Percentiles rank a stretch among this genome's conserved stretches.
Conservation (phyloP, 768 basidiomycete species). For the Pleurotus giganteus region DNA sequence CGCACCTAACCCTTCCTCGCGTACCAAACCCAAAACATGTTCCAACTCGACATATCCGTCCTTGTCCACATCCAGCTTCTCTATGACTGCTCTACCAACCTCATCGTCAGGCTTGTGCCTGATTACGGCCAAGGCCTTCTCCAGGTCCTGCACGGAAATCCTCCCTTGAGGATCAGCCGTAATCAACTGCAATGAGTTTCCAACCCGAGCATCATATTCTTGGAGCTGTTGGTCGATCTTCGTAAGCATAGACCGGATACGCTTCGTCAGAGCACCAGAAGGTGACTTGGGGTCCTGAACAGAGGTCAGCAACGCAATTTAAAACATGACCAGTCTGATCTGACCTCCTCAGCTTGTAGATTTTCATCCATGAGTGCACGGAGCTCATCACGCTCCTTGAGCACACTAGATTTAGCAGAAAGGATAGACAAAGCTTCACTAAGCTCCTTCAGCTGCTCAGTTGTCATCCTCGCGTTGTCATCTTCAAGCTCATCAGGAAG, state of each 20-base stretch:
- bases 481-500: slow-evolving; percentile 56
- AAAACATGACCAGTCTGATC: slow-evolving; percentile 11
- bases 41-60: slow-evolving; percentile 95
- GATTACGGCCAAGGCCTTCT: slow-evolving; percentile 90
- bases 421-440: slow-evolving; percentile 88
- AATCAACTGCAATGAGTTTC: slow-evolving; percentile 82
- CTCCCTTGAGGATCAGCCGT: slow-evolving; percentile 83
- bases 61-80: slow-evolving; percentile 94
- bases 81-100: slow-evolving; percentile 80
- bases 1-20: slow-evolving; percentile 82
- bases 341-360: slow-evolving; percentile 80
- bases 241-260: slow-evolving; percentile 92
- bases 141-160: slow-evolving; percentile 84
- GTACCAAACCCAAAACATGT: slow-evolving; percentile 86
- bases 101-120: slow-evolving; percentile 91
- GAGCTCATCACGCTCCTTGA: slow-evolving; percentile 94
- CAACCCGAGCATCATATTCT: slow-evolving; percentile 88
- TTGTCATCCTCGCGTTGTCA: slow-evolving; percentile 92
- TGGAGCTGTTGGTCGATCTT: slow-evolving; percentile 92
- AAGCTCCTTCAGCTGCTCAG: slow-evolving; percentile 92
- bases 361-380: slow-evolving; percentile 93
- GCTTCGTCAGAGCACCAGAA: slow-evolving; percentile 87
- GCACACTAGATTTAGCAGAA: slow-evolving; percentile 90
- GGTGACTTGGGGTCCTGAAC: slow-evolving; percentile 74
- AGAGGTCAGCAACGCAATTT: slow-evolving; percentile 6